Percentiles rank a stretch among this genome's conserved stretches.
phyloP scores from a whole-genome alignment of 1,139 yeast species.

The Yamadazyma diddensiae region DNA sequence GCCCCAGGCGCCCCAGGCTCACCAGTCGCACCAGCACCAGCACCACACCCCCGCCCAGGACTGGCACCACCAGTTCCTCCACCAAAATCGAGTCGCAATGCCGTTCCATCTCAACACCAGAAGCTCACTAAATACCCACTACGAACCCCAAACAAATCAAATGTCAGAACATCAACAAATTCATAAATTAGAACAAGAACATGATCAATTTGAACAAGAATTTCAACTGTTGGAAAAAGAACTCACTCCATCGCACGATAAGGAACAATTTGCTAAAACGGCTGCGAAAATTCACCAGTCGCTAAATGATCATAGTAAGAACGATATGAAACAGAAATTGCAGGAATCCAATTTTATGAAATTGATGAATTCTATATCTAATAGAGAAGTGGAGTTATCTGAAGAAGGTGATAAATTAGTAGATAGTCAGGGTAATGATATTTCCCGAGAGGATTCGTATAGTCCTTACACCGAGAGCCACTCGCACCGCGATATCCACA shows the following conservation, averaged over 20 bases:
- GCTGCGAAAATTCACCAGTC: conserved; percentile 38
- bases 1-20: too few species aligned
- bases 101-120: conserved; percentile 6
- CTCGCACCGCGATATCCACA: too few species aligned
- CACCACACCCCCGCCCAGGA: too few species aligned
- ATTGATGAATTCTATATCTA: conserved; percentile 39
- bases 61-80: not conserved
- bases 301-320: conserved; percentile 19
- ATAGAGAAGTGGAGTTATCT: conserved; percentile 33
- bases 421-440: conserved; percentile 26
- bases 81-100: conserved; percentile 3
- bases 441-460: conserved; percentile 12
- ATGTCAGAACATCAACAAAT: conserved; percentile 22
- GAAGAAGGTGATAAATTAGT: conserved; percentile 40
- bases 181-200: conserved; percentile 28
- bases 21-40: too few species aligned
- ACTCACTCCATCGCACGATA: conserved; percentile 21
- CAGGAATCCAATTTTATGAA: conserved; percentile 39
- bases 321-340: conserved; percentile 31
- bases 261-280: conserved; percentile 40
- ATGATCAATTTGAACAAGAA: conserved; percentile 31
- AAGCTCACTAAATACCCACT: conserved; percentile 11
- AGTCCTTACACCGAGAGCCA: conserved; percentile 1
- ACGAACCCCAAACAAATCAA: conserved; percentile 5
- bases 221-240: conserved; percentile 38